Evolutionary conservation across 169 alveolate genomes (phyloP).

Genomic region (Cryptosporidium ryanae): DNA sequence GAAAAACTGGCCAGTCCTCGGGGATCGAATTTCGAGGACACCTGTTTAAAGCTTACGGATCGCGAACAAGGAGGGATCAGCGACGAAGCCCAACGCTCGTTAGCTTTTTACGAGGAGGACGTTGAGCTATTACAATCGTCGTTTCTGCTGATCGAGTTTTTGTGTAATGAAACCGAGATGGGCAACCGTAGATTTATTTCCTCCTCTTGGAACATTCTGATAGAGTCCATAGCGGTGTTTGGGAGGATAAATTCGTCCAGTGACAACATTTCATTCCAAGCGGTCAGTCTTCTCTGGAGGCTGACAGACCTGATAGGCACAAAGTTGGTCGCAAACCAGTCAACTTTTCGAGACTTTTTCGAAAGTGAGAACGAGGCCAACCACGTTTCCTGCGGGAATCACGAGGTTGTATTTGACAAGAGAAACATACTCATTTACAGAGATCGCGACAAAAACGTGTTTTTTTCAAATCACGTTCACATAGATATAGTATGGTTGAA

Average conservation of each 20-base stretch:
- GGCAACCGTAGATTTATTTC: constrained; percentile 5
- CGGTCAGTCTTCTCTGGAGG: constrained; percentile 67
- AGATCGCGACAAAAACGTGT: not conserved
- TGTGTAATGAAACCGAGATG: constrained; percentile 33
- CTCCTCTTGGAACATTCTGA: constrained; percentile 40
- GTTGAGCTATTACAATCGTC: constrained; percentile 34
- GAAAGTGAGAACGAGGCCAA: not conserved
- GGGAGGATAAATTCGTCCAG: constrained; percentile 31
- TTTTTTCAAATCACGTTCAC: constrained; percentile 3
- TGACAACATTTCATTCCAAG: constrained; percentile 57
- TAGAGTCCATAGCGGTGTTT: constrained; percentile 61
- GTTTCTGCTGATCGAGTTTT: constrained; percentile 34
- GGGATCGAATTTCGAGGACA: not conserved
- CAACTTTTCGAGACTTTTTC: not conserved
- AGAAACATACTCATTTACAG: constrained; percentile 18
- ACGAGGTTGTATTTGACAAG: not conserved
- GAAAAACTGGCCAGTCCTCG: not conserved
- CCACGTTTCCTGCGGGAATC: not conserved
- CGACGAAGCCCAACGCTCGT: too few species aligned
- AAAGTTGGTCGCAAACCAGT: not conserved
- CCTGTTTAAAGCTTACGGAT: not conserved
- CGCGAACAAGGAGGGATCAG: not conserved
- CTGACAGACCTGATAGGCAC: constrained; percentile 40
- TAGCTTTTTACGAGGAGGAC: not conserved
- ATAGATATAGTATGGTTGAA: constrained; percentile 52